Evolutionary conservation across 306 rosid genomes (phyloP).

Genomic region (Spatholobus suberectus): DNA sequence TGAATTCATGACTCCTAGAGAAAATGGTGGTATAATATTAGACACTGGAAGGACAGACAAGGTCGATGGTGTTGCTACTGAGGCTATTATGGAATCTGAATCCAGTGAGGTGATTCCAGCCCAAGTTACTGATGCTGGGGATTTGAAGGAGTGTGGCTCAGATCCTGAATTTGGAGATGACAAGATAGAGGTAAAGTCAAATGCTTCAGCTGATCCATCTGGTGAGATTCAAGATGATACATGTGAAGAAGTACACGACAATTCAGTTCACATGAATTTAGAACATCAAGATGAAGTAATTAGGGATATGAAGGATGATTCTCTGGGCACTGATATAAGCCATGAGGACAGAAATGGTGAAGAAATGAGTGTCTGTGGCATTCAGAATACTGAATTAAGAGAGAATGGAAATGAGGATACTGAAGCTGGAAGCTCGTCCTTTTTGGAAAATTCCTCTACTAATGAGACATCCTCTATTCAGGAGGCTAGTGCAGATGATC

Average conservation of each 20-base stretch:
- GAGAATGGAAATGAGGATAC: conserved; percentile 32
- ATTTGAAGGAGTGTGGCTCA: conserved; percentile 41
- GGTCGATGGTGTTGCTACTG: conserved; percentile 43
- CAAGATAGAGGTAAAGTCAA: conserved; percentile 24
- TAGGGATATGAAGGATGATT: conserved; percentile 36
- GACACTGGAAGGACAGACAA: conserved; percentile 46
- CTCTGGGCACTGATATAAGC: conserved; percentile 32
- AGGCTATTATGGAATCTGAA: conserved; percentile 49
- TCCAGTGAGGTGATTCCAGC: conserved; percentile 38
- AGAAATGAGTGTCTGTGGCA: conserved; percentile 9
- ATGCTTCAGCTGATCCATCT: conserved; percentile 40
- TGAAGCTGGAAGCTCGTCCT: conserved; percentile 19
- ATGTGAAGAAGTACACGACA: conserved; percentile 33
- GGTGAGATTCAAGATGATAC: conserved; percentile 45
- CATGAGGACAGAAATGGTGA: conserved; percentile 29
- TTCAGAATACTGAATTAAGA: conserved; percentile 37
- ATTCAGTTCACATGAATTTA: conserved; percentile 25
- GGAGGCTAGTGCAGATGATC: conserved; percentile 38
- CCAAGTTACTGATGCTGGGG: conserved; percentile 41
- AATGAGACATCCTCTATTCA: conserved; percentile 43
- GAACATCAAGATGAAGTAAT: conserved; percentile 42
- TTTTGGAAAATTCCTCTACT: conserved; percentile 15
- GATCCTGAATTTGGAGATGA: conserved; percentile 44
- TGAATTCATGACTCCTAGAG: conserved; percentile 44
- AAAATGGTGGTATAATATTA: conserved; percentile 31